A percentile compares a stretch with the other conserved stretches of the same genome.
These are phyloP conservation scores for Dothideomycetes sp. DNA, from an alignment of 2,329 filamentous ascomycete species.

Conservation along the genomic window DNA sequence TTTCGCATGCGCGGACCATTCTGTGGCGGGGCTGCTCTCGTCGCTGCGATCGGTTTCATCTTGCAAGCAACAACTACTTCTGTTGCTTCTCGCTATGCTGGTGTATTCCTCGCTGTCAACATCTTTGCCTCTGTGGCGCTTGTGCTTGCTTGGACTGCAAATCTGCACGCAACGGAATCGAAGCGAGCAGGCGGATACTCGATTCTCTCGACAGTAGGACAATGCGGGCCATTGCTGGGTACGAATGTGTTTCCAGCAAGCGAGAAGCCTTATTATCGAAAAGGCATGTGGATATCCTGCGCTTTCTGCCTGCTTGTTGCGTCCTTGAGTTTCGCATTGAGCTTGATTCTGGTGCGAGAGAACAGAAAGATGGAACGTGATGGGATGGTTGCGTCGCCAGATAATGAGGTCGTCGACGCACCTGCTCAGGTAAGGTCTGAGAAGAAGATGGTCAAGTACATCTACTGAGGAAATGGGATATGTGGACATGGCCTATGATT, in stretches of 20 bases:
- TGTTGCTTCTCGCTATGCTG: slow-evolving; percentile 25
- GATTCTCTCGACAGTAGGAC: slow-evolving; percentile 28
- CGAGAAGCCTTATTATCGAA: slow-evolving; percentile 37
- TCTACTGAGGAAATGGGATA: not conserved
- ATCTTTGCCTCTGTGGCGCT: slow-evolving; percentile 27
- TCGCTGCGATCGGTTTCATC: slow-evolving; percentile 30
- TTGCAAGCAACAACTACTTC: slow-evolving; percentile 25
- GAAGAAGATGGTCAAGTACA: slow-evolving; percentile 1
- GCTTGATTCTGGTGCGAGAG: slow-evolving; percentile 46
- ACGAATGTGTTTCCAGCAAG: slow-evolving; percentile 49
- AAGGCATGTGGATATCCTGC: slow-evolving; percentile 50
- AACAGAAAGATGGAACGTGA: slow-evolving; percentile 48
- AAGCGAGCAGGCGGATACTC: slow-evolving; percentile 25
- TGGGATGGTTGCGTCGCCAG: not conserved
- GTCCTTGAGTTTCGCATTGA: slow-evolving; percentile 40
- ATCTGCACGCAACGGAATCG: slow-evolving; percentile 26
- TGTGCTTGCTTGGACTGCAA: slow-evolving; percentile 26
- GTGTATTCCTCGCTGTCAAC: slow-evolving; percentile 27
- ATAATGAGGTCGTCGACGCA: slow-evolving; percentile 1
- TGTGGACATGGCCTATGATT: too few species aligned
- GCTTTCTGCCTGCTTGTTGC: slow-evolving; percentile 51
- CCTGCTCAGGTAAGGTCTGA: not conserved
- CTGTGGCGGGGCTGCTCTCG: slow-evolving; percentile 21
- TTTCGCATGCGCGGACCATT: slow-evolving; percentile 29
- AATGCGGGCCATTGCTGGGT: slow-evolving; percentile 42